Base-by-base conservation (phyloP, 2,329 filamentous ascomycete species). In the Tolypocladium tropicale region DNA sequence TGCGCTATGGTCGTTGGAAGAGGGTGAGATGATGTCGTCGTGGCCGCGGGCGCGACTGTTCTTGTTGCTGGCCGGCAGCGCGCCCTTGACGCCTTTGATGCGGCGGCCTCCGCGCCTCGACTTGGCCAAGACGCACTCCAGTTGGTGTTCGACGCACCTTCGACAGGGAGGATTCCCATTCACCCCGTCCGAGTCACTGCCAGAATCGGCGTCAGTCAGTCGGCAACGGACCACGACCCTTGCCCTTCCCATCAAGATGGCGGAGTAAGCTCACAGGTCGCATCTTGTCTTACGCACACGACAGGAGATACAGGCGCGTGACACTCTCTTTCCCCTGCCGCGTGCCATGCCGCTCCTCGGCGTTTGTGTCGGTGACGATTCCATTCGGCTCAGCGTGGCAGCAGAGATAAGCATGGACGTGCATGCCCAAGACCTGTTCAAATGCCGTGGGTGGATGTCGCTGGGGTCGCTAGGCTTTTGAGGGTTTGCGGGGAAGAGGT, bases 61-160 rank as follows among this genome's bases (percentile, higher is more conserved):
- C 51, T 21, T 37, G 39, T 53, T 53, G 53, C 48, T 56, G n/a
- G 55, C 36, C n/a, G 41, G 53, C 49, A 50, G 52, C 43, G 23
- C 23, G 55, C 43, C 55, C 51, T 58, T 59, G 32, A 60, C 58
- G 11, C 66, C 65, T 50, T 66, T 67, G 56, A 71, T 64, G 34
- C 71, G 67, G 36, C 70, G 66, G 16, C 72, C 72, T 14, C 72
- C 72, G 18, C 73, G 66, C 33, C 66, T 65, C 12, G 72, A 75
- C 6, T 70, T 72, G n/a, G 71, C 72, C 33, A 75, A 63, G 16
- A 74, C 64, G 53, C 73, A 75, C 56, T 74, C 67, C 41, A 68
- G 66, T 53, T 67, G 59, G 51, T 73, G 68, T 50, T 73, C 67
- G 49, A 69, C 61, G 54, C 73, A 75, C 53, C 71, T 64, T 21